These are phyloP conservation scores for Citrullus amarus DNA, from an alignment of 306 rosid species.

Conservation along the genomic window DNA sequence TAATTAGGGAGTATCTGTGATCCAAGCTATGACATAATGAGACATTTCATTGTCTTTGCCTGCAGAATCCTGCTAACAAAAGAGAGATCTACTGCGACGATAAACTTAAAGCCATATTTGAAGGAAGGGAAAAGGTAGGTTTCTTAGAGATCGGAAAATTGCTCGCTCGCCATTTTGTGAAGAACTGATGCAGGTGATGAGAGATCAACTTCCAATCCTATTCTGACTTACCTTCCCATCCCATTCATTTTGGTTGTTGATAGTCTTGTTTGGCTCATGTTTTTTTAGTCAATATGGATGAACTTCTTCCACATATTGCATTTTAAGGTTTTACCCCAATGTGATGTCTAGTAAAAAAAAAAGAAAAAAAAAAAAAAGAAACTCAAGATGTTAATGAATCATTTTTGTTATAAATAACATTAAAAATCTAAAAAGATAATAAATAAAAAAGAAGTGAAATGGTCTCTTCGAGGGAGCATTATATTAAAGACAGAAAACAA, in stretches of 20 bases:
- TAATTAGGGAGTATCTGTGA: not conserved
- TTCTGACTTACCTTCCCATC: not conserved
- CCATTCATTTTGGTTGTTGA: not conserved
- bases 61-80: slow-evolving; percentile 36
- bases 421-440: no score
- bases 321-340: not conserved
- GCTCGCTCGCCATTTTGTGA: slow-evolving; percentile 26
- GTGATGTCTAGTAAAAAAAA: not conserved
- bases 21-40: not conserved
- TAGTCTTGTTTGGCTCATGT: not conserved
- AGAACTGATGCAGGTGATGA: slow-evolving; percentile 11
- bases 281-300: not conserved
- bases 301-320: not conserved
- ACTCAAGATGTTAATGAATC: no score
- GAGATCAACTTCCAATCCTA: not conserved
- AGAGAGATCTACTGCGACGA: slow-evolving; percentile 35
- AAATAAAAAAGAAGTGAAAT: no score
- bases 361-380: no score
- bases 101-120: slow-evolving; percentile 32
- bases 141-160: slow-evolving; percentile 31
- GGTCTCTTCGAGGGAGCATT: no score
- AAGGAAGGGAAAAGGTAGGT: slow-evolving; percentile 27
- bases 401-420: no score
- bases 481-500: no score
- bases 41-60: not conserved